Percentiles rank a stretch among this genome's conserved stretches.
These are phyloP conservation scores for Leucaena leucocephala DNA, from an alignment of 306 rosid genomes.

Conservation along the genomic window DNA sequence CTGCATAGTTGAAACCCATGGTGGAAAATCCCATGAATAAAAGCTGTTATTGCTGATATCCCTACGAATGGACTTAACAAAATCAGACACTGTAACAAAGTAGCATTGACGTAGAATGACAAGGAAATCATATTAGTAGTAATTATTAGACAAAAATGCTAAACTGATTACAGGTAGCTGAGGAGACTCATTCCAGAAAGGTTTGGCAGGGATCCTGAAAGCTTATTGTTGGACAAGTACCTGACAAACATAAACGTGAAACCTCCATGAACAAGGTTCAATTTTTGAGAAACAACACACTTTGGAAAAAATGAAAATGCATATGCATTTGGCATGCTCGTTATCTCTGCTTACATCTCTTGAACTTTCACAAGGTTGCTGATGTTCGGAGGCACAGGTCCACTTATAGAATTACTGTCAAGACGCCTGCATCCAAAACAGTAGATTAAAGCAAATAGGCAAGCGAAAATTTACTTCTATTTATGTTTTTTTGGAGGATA, in stretches of 20 bases:
- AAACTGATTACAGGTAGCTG: slow-evolving; percentile 51
- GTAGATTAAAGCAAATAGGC: slow-evolving; percentile 12
- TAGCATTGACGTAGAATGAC: neutral
- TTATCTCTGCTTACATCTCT: slow-evolving; percentile 54
- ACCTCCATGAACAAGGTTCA: slow-evolving; percentile 5
- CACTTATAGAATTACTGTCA: slow-evolving; percentile 50
- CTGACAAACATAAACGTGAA: slow-evolving; percentile 41
- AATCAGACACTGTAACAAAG: slow-evolving; percentile 5
- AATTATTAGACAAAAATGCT: slow-evolving; percentile 23
- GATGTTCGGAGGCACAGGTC: slow-evolving; percentile 52
- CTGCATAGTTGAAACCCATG: slow-evolving; percentile 48
- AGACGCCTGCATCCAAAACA: slow-evolving; percentile 55
- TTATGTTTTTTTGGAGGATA: neutral
- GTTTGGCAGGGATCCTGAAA: slow-evolving; percentile 58
- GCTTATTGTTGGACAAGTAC: slow-evolving; percentile 62
- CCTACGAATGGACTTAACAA: slow-evolving; percentile 36
- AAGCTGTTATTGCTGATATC: slow-evolving; percentile 68
- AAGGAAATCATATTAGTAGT: neutral
- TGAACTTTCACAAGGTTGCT: slow-evolving; percentile 44
- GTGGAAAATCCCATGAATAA: slow-evolving; percentile 46
- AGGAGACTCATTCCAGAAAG: slow-evolving; percentile 54
- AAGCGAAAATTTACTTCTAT: neutral
- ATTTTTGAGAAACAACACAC: slow-evolving; percentile 8
- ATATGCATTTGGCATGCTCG: neutral
- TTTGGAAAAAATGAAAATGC: neutral